Evolutionary conservation across 768 basidiomycete species (phyloP), one percentile per base, ranked within the genome.

Genomic region (Butyriboletus loyo): DNA sequence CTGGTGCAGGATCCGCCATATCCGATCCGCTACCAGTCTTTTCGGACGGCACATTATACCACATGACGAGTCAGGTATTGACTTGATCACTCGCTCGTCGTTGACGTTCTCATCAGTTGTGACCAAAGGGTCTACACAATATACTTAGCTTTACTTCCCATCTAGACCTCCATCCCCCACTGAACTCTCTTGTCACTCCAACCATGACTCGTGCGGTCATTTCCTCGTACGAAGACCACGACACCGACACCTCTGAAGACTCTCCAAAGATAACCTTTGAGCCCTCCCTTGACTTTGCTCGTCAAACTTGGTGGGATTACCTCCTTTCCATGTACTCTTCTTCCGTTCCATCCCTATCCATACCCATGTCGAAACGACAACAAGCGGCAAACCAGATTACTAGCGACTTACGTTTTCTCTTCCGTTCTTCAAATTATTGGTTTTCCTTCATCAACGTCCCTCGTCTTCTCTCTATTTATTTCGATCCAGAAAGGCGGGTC

Each of bases 291-390:
- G 75, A 78, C 43, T 88, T 87, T 66, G 73, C 76, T 17, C 85
- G 86, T 45, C 83, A 86, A 71, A 83, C 81, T 22, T 89, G 89
- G 89, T 91, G 86, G 84, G 89, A 89, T 62, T 81, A 79, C 5
- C 74, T 90, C 17, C 68, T 88, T 32, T 70, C 73, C 36, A 62
- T 85, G 27, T 89, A 89, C 64, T 55, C 49, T 42, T 56, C 50
- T 17, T 74, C 74, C 17, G 61, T 68, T n/a, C 57, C 57, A 25
- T 69, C 65, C 51, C 66, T 63, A 40, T 69, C 69, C 51, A 52
- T 61, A 28, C 61, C 81, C 21, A 70, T 66, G 13, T 65, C 74
- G 19, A 71, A 81, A 62, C 80, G 84, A 24, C 77, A 79, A 32
- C 56, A 65, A 10, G 76, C 79, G 13, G 64, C 75, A 11, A 72